phyloP scores from a whole-genome alignment of 2,329 filamentous ascomycete genomes.

The Chaetomium sp. region DNA sequence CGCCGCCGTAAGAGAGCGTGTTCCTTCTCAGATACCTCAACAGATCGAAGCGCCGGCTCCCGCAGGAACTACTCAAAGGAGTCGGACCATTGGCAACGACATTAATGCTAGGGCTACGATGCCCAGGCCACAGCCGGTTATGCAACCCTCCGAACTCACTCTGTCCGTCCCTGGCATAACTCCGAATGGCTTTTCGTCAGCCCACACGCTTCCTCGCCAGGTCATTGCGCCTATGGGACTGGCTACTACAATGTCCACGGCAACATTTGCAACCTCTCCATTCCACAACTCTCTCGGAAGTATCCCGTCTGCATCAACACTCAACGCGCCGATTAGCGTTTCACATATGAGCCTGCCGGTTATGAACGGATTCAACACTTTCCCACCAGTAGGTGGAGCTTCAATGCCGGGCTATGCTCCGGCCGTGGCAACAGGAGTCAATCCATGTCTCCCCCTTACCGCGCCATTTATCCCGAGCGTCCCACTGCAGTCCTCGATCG shows the following conservation, averaged over 20 bases:
- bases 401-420: slow-evolving; percentile 4
- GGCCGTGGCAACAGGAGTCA: slow-evolving; percentile 1
- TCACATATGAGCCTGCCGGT: background rate
- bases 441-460: background rate
- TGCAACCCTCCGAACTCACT: background rate
- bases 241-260: background rate
- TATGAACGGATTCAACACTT: slow-evolving; percentile 21
- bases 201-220: background rate
- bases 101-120: background rate
- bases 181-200: background rate
- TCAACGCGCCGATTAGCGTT: background rate
- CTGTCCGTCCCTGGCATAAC: background rate
- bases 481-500: slow-evolving; percentile 3
- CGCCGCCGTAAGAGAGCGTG: background rate
- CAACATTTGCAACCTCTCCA: background rate
- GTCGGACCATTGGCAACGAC: background rate
- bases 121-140: background rate
- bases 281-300: background rate
- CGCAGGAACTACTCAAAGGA: background rate
- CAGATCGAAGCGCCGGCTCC: background rate
- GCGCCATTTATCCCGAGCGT: background rate
- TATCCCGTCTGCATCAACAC: background rate
- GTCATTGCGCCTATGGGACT: background rate
- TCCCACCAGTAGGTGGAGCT: slow-evolving; percentile 17
- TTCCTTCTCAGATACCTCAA: background rate